Conservation (phyloP, 768 basidiomycete species). For the Boletus subcaerulescens region DNA sequence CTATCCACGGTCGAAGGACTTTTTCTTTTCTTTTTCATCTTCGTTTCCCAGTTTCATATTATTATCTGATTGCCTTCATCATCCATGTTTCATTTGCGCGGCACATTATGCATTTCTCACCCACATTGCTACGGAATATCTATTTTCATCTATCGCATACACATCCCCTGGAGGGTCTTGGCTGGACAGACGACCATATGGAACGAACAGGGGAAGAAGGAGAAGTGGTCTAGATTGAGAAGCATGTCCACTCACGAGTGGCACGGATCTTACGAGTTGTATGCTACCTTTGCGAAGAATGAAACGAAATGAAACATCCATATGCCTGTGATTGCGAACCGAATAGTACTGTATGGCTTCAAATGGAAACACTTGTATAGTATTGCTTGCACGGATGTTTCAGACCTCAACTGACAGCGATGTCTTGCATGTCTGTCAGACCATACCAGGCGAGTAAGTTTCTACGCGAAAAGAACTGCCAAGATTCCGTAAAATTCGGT, state of each 20-base stretch:
- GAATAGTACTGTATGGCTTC: not conserved
- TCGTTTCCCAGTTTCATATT: slow-evolving; percentile 23
- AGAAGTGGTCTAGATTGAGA: slow-evolving; percentile 13
- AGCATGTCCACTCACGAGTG: slow-evolving; percentile 10
- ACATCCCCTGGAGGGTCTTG: slow-evolving; percentile 27
- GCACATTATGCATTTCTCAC: slow-evolving; percentile 28
- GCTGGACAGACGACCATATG: slow-evolving; percentile 10
- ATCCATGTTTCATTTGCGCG: slow-evolving; percentile 21
- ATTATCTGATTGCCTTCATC: slow-evolving; percentile 26
- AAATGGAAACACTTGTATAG: not conserved
- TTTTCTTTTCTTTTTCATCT: slow-evolving; percentile 13
- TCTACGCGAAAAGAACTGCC: slow-evolving; percentile 11
- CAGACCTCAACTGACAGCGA: not conserved
- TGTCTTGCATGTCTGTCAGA: slow-evolving; percentile 7
- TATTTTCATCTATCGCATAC: slow-evolving; percentile 28
- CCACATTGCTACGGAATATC: slow-evolving; percentile 31
- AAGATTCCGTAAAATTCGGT: slow-evolving; percentile 16
- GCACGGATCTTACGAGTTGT: slow-evolving; percentile 23
- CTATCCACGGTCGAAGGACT: slow-evolving; percentile 4
- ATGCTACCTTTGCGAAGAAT: slow-evolving; percentile 33
- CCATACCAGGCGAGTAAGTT: too few species aligned
- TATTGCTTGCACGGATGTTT: slow-evolving; percentile 12
- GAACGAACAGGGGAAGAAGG: slow-evolving; percentile 10
- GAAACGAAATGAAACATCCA: slow-evolving; percentile 45
- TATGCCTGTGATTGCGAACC: slow-evolving; percentile 3